These are phyloP conservation scores for Amylocarpus encephaloides DNA, from an alignment of 2,329 filamentous ascomycete species.

Conservation along the genomic window DNA sequence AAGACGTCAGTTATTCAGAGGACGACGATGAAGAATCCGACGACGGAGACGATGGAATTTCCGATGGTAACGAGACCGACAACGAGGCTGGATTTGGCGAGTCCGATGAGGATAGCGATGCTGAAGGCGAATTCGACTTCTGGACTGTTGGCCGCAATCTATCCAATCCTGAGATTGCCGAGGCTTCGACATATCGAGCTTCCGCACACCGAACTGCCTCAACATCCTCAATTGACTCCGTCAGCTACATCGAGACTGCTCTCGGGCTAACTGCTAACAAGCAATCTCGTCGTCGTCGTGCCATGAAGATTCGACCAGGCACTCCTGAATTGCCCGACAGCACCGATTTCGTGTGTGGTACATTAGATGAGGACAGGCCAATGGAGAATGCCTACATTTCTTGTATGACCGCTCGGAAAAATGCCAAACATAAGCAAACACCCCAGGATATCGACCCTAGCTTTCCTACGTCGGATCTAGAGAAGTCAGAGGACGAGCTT, in stretches of 20 bases:
- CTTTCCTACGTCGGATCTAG: constrained; percentile 89
- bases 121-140: constrained; percentile 58
- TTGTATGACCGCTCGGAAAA: constrained; percentile 72
- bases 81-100: constrained; percentile 63
- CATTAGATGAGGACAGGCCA: constrained; percentile 88
- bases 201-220: constrained; percentile 40
- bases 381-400: constrained; percentile 91
- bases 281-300: constrained; percentile 28
- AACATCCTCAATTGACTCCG: constrained; percentile 54
- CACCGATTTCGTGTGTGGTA: constrained; percentile 98
- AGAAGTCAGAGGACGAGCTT: constrained; percentile 75
- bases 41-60: constrained; percentile 58
- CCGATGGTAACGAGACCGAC: constrained; percentile 60
- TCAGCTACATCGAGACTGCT: constrained; percentile 26
- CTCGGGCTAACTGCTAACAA: constrained; percentile 7
- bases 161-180: constrained; percentile 21
- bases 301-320: constrained; percentile 54
- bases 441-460: constrained; percentile 98
- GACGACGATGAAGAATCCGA: constrained; percentile 50
- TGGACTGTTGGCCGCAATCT: constrained; percentile 45
- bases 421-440: constrained; percentile 71
- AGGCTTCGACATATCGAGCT: constrained; percentile 23
- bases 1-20: constrained; percentile 58
- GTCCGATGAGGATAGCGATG: constrained; percentile 61
- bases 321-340: constrained; percentile 89